Evolutionary conservation across 2,329 filamentous ascomycete genomes (phyloP).

Genomic region (Hymenoscyphus infarciens): DNA sequence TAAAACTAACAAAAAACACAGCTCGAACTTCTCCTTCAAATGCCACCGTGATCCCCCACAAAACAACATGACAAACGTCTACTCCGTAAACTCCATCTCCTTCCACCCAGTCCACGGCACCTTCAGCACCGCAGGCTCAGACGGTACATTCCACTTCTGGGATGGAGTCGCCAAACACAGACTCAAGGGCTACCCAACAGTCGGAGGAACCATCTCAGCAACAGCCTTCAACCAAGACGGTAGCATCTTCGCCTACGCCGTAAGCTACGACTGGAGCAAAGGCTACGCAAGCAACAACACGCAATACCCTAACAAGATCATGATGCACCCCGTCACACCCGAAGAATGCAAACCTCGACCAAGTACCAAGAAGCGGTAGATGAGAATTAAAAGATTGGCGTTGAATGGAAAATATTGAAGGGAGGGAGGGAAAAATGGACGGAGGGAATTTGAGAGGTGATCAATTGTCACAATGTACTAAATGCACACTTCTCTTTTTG

Average conservation of each 20-base stretch:
- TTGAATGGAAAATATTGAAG: neutral
- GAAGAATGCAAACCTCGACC: slow-evolving; percentile 57
- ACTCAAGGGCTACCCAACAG: slow-evolving; percentile 81
- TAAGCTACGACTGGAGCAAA: slow-evolving; percentile 98
- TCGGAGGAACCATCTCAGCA: slow-evolving; percentile 81
- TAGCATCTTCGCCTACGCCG: slow-evolving; percentile 79
- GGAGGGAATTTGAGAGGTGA: neutral
- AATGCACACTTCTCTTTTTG: neutral
- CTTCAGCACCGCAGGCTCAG: slow-evolving; percentile 93
- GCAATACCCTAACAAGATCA: slow-evolving; percentile 72
- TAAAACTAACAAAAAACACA: slow-evolving; percentile 34
- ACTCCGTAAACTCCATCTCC: slow-evolving; percentile 93
- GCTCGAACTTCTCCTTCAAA: slow-evolving; percentile 97
- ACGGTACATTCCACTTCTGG: slow-evolving; percentile 97
- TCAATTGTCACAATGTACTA: slow-evolving; percentile 2
- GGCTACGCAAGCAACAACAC: slow-evolving; percentile 82
- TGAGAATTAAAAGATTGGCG: neutral
- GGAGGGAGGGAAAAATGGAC: neutral
- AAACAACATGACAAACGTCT: slow-evolving; percentile 80
- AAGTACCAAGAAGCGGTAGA: slow-evolving; percentile 38
- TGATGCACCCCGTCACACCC: slow-evolving; percentile 73
- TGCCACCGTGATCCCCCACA: slow-evolving; percentile 84
- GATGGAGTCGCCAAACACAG: slow-evolving; percentile 89
- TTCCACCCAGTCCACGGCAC: slow-evolving; percentile 97
- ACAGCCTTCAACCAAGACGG: slow-evolving; percentile 90